Evolutionary conservation across 164 flowering plant genomes (phyloP).

Genomic region (Buxus sempervirens): DNA sequence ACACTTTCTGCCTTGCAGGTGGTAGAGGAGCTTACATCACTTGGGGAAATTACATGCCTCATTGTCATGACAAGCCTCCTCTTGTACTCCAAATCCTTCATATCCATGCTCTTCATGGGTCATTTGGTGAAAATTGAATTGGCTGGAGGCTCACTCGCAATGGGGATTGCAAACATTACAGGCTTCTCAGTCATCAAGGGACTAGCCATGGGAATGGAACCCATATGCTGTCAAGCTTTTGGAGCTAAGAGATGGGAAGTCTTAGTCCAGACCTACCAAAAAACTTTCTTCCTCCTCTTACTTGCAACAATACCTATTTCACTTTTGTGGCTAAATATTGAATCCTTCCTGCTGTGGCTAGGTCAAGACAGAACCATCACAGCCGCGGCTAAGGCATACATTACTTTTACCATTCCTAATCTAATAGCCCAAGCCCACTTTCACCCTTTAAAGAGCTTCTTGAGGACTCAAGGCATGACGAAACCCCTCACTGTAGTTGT

Average conservation of each 20-base stretch:
- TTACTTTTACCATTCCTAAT: slow-evolving; percentile 35
- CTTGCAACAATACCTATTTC: slow-evolving; percentile 25
- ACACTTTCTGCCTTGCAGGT: no score
- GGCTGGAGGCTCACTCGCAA: slow-evolving; percentile 33
- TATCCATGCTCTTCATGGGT: slow-evolving; percentile 34
- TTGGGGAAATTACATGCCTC: slow-evolving; percentile 25
- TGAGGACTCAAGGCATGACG: slow-evolving; percentile 38
- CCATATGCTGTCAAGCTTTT: slow-evolving; percentile 37
- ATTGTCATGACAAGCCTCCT: slow-evolving; percentile 24
- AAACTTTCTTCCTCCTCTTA: slow-evolving; percentile 22
- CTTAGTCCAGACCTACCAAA: slow-evolving; percentile 22
- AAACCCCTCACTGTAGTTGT: slow-evolving; percentile 32
- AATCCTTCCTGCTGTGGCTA: slow-evolving; percentile 29
- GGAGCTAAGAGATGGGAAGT: slow-evolving; percentile 26
- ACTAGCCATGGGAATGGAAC: slow-evolving; percentile 41
- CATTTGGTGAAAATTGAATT: slow-evolving; percentile 23
- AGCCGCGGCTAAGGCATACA: slow-evolving; percentile 26
- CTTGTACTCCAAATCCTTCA: slow-evolving; percentile 22
- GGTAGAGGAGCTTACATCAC: slow-evolving; percentile 29
- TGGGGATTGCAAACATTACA: slow-evolving; percentile 36
- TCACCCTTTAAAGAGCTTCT: slow-evolving; percentile 36
- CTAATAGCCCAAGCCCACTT: slow-evolving; percentile 37
- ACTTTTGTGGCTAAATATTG: slow-evolving; percentile 36
- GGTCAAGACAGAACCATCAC: slow-evolving; percentile 31
- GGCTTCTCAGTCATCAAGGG: slow-evolving; percentile 37